phyloP scores from a whole-genome alignment of 257 asterid genomes.

The Penstemon barbatus region DNA sequence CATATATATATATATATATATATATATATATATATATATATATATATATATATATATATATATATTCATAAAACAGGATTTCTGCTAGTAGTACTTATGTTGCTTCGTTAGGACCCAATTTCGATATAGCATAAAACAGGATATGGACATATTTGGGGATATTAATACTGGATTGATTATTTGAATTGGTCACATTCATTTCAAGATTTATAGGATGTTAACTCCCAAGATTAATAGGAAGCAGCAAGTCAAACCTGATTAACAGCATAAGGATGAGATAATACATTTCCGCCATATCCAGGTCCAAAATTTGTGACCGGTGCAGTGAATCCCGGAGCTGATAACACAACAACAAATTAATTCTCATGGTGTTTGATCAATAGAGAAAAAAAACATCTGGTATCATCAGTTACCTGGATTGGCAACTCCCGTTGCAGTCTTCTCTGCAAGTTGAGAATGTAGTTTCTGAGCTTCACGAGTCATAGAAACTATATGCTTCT shows the following conservation, averaged over 20 bases:
- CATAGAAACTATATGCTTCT: conserved; percentile 58
- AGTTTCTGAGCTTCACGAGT: conserved; percentile 64
- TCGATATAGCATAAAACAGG: not conserved
- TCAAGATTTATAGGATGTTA: conserved; percentile 11
- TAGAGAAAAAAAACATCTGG: conserved; percentile 12
- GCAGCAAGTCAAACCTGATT: conserved; percentile 47
- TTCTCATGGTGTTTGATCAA: conserved; percentile 8
- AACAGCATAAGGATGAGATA: conserved; percentile 37
- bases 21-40: too few species aligned
- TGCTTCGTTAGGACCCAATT: not conserved
- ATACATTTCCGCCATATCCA: conserved; percentile 44
- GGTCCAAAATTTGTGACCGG: conserved; percentile 36
- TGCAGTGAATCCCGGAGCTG: conserved; percentile 51
- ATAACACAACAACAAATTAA: conserved; percentile 16
- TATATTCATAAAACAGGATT: not conserved
- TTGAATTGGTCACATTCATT: not conserved
- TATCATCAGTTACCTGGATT: conserved; percentile 42
- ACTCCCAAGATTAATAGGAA: conserved; percentile 13
- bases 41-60: too few species aligned
- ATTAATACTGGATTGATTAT: conserved; percentile 11
- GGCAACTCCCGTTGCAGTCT: conserved; percentile 52
- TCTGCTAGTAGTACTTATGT: conserved; percentile 1
- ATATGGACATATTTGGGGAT: not conserved
- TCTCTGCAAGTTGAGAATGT: conserved; percentile 67
- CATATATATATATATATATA: not conserved